Evolutionary conservation across 2,329 filamentous ascomycete genomes (phyloP).

Genomic region (Claviceps arundinis): DNA sequence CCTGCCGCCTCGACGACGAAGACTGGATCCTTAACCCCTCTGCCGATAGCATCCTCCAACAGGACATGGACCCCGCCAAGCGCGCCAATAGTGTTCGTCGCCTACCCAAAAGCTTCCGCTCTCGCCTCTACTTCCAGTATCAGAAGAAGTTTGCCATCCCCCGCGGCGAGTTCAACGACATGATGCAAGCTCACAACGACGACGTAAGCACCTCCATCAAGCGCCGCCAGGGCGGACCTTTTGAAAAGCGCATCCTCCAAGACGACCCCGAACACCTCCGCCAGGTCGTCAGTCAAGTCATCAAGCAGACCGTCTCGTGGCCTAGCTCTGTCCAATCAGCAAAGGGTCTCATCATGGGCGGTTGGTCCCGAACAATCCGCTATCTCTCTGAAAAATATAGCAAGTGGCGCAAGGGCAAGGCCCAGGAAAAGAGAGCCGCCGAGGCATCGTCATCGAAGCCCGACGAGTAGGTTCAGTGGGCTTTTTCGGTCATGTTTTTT

Average conservation of each 20-base stretch:
- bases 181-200: constrained; percentile 66
- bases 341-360: constrained; percentile 73
- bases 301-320: constrained; percentile 84
- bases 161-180: constrained; percentile 65
- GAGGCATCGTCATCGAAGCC: constrained; percentile 5
- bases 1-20: constrained; percentile 25
- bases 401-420: constrained; percentile 43
- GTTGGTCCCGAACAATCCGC: constrained; percentile 51
- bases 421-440: constrained; percentile 10
- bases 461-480: background rate
- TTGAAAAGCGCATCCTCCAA: constrained; percentile 71
- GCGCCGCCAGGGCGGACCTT: constrained; percentile 64
- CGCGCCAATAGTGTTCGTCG: constrained; percentile 94
- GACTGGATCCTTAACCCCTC: constrained; percentile 29
- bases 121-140: constrained; percentile 88
- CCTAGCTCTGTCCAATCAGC: constrained; percentile 77
- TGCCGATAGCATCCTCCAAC: constrained; percentile 55
- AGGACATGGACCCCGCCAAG: constrained; percentile 86
- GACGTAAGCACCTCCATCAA: constrained; percentile 52
- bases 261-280: constrained; percentile 55
- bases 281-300: constrained; percentile 57
- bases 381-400: constrained; percentile 74
- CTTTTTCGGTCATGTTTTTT: background rate
- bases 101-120: constrained; percentile 72
- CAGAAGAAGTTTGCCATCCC: constrained; percentile 83